Evolutionary conservation across 352 stramenopile species (phyloP).

Genomic region (Globisporangium carolinianum): DNA sequence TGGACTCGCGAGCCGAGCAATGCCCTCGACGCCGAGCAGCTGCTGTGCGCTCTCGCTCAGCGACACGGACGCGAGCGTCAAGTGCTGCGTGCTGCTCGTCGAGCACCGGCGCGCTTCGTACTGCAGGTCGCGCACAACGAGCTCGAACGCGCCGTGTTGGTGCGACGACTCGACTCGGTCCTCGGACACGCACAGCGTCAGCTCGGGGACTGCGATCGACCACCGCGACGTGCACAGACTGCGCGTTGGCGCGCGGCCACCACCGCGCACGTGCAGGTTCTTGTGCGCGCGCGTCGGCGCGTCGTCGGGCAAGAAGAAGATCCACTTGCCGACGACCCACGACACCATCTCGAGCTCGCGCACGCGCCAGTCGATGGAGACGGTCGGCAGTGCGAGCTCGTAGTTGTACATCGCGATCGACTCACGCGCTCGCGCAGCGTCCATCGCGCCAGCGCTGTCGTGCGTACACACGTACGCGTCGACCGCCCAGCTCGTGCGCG

Average conservation of each 20-base stretch:
- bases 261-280: conserved; percentile 22
- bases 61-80: conserved; percentile 19
- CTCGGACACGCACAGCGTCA: conserved; percentile 26
- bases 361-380: conserved; percentile 43
- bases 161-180: conserved; percentile 9
- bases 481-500: conserved; percentile 38
- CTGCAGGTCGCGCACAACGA: conserved; percentile 26
- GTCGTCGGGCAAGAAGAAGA: conserved; percentile 57
- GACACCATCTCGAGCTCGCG: conserved; percentile 54
- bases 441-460: not conserved
- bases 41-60: conserved; percentile 24
- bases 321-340: conserved; percentile 75
- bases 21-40: conserved; percentile 33
- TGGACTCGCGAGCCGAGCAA: conserved; percentile 25
- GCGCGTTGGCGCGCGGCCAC: conserved; percentile 14
- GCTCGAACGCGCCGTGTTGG: conserved; percentile 12
- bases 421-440: too few relatives aligned
- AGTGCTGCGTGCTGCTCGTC: conserved; percentile 17
- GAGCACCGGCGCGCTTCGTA: conserved; percentile 31
- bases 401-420: conserved; percentile 66
- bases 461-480: conserved; percentile 42
- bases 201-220: conserved; percentile 20
- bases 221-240: conserved; percentile 24
- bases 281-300: conserved; percentile 13
- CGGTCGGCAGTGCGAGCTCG: conserved; percentile 32